Evolutionary conservation across 2,329 filamentous ascomycete genomes (phyloP).

Genomic region (Saccharata proteae): DNA sequence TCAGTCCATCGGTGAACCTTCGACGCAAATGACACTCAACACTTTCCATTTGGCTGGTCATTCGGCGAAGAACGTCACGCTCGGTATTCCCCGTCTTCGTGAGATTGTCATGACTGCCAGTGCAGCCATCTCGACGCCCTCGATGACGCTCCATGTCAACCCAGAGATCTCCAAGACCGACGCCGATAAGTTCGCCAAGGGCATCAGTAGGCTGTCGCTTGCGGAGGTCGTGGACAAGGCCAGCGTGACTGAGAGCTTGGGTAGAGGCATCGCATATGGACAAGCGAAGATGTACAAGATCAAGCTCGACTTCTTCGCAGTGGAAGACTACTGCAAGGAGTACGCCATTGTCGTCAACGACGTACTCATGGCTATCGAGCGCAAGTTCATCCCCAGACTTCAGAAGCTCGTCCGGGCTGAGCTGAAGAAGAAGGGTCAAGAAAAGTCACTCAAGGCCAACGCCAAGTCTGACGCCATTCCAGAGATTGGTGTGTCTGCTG

Average conservation of each 20-base stretch:
- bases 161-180: slow-evolving; percentile 57
- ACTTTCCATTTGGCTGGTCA: slow-evolving; percentile 99
- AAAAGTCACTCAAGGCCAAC: slow-evolving; percentile 41
- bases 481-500: slow-evolving; percentile 55
- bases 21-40: slow-evolving; percentile 98
- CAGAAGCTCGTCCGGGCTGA: slow-evolving; percentile 61
- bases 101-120: slow-evolving; percentile 99
- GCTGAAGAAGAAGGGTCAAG: slow-evolving; percentile 62
- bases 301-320: slow-evolving; percentile 70
- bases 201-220: slow-evolving; percentile 74
- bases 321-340: slow-evolving; percentile 68
- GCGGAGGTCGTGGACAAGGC: slow-evolving; percentile 75
- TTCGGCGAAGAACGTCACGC: slow-evolving; percentile 94
- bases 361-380: slow-evolving; percentile 69
- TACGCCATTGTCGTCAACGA: slow-evolving; percentile 74
- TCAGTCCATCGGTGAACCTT: slow-evolving; percentile 93
- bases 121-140: slow-evolving; percentile 75
- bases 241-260: slow-evolving; percentile 67
- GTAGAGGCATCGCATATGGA: slow-evolving; percentile 53
- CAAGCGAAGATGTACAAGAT: slow-evolving; percentile 80
- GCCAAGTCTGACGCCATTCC: slow-evolving; percentile 53
- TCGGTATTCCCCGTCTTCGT: slow-evolving; percentile 91
- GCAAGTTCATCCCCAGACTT: slow-evolving; percentile 62
- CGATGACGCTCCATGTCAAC: slow-evolving; percentile 74
- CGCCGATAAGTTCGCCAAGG: slow-evolving; percentile 75